Conservation (phyloP, 768 basidiomycete species). For the Naganishia kalamii region DNA sequence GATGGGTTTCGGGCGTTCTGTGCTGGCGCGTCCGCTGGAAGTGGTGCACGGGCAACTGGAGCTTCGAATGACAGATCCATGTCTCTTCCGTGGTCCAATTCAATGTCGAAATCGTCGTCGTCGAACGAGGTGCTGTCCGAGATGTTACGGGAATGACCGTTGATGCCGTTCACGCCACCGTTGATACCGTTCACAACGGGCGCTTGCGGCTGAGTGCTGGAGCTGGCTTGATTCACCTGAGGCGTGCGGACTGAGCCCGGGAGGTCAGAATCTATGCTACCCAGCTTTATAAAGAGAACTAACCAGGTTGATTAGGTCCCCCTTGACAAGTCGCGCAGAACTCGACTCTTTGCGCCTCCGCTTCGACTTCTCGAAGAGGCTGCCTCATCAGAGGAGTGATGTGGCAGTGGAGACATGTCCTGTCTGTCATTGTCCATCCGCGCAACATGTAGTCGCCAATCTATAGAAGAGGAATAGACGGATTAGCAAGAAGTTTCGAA, state of each 20-base stretch:
- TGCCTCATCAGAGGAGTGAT: slow-evolving; percentile 44
- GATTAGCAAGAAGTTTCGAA: background rate
- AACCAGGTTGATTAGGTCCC: slow-evolving; percentile 22
- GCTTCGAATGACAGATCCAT: background rate
- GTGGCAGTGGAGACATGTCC: slow-evolving; percentile 37
- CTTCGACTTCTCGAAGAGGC: slow-evolving; percentile 30
- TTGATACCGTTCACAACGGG: background rate
- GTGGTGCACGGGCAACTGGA: background rate
- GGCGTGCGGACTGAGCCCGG: background rate
- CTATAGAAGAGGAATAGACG: slow-evolving; percentile 17
- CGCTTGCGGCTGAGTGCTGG: background rate
- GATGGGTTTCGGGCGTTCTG: background rate
- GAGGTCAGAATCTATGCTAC: background rate
- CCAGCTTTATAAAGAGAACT: background rate
- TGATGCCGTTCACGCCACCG: slow-evolving; percentile 13
- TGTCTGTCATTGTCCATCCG: slow-evolving; percentile 45
- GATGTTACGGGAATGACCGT: background rate
- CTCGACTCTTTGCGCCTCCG: slow-evolving; percentile 31
- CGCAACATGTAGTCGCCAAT: slow-evolving; percentile 47
- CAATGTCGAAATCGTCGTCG: background rate
- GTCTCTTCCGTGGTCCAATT: background rate
- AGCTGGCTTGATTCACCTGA: background rate
- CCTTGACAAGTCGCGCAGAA: slow-evolving; percentile 46
- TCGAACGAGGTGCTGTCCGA: slow-evolving; percentile 8
- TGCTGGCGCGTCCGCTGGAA: background rate